Evolutionary conservation across 2,329 filamentous ascomycete species (phyloP).

Genomic region (Cercospora citrullina): DNA sequence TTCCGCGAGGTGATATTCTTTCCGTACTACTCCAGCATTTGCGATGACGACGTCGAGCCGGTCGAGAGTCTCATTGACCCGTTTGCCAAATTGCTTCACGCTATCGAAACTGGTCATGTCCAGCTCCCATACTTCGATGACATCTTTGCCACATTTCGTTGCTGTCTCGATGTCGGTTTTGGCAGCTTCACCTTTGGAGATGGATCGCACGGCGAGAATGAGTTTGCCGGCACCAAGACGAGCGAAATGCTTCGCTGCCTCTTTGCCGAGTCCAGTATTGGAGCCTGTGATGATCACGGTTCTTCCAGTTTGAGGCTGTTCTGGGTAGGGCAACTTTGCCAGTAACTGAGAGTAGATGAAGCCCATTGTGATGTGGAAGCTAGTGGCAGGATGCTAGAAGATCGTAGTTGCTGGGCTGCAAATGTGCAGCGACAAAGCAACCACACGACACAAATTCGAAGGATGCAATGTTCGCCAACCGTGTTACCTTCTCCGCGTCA

Average conservation of each 20-base stretch:
- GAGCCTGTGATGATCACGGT: slow-evolving; percentile 55
- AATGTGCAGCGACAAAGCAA: neutral
- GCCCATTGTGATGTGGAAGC: neutral
- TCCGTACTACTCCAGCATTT: slow-evolving; percentile 43
- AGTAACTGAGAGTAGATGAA: neutral
- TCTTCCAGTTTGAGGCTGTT: neutral
- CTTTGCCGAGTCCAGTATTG: slow-evolving; percentile 61
- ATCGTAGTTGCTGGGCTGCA: neutral
- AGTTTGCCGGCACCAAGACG: slow-evolving; percentile 28
- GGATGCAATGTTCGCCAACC: neutral
- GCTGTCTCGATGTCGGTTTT: slow-evolving; percentile 39
- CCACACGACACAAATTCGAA: no score
- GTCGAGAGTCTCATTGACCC: slow-evolving; percentile 21
- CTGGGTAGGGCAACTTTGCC: neutral
- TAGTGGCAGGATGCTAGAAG: neutral
- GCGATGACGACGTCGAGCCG: slow-evolving; percentile 32
- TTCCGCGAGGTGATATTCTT: slow-evolving; percentile 41
- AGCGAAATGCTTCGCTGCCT: slow-evolving; percentile 38
- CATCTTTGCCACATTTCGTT: slow-evolving; percentile 27
- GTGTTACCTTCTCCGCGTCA: neutral
- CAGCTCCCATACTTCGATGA: slow-evolving; percentile 46
- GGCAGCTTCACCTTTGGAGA: slow-evolving; percentile 46
- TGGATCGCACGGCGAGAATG: slow-evolving; percentile 46
- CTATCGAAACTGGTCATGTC: slow-evolving; percentile 43
- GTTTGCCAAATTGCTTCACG: slow-evolving; percentile 35